Evolutionary conservation across 1,139 yeast genomes (phyloP).

Genomic region (Suhomyces taliae): DNA sequence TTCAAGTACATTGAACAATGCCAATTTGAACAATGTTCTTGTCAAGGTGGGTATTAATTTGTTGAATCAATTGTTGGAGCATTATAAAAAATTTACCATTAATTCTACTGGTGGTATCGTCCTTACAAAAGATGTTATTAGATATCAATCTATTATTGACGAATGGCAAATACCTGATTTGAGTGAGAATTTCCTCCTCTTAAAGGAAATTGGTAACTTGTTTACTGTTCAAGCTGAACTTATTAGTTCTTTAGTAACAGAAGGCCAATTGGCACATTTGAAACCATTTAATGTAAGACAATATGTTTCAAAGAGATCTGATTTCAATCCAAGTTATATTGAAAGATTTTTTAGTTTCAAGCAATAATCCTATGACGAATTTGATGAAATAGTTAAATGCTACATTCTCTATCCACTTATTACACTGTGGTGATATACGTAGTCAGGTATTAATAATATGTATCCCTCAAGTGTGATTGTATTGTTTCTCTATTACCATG

Average conservation of each 20-base stretch:
- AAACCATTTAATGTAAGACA: conserved; percentile 67
- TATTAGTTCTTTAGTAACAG: conserved; percentile 75
- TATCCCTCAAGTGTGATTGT: not conserved
- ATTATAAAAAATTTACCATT: conserved; percentile 73
- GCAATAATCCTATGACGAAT: conserved; percentile 9
- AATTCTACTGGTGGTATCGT: conserved; percentile 82
- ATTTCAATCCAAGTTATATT: conserved; percentile 58
- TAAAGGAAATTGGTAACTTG: conserved; percentile 81
- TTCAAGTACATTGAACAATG: conserved; percentile 43
- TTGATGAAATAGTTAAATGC: not conserved
- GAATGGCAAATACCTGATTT: conserved; percentile 66
- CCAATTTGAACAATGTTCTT: conserved; percentile 55
- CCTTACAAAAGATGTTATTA: conserved; percentile 80
- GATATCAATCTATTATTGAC: conserved; percentile 73
- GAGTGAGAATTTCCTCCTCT: conserved; percentile 65
- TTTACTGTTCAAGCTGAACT: conserved; percentile 74
- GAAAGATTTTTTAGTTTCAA: conserved; percentile 48
- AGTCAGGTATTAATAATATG: not conserved
- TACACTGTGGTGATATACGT: no score
- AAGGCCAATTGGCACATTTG: conserved; percentile 73
- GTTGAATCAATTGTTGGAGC: conserved; percentile 62
- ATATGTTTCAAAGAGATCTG: conserved; percentile 70
- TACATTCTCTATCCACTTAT: not conserved
- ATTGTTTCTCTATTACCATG: no score
- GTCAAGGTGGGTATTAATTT: conserved; percentile 62